Evolutionary conservation across 805 yeast species (phyloP), one percentile per base, ranked within the genome.

Genomic region (Yamadazyma takamatsuzukensis): DNA sequence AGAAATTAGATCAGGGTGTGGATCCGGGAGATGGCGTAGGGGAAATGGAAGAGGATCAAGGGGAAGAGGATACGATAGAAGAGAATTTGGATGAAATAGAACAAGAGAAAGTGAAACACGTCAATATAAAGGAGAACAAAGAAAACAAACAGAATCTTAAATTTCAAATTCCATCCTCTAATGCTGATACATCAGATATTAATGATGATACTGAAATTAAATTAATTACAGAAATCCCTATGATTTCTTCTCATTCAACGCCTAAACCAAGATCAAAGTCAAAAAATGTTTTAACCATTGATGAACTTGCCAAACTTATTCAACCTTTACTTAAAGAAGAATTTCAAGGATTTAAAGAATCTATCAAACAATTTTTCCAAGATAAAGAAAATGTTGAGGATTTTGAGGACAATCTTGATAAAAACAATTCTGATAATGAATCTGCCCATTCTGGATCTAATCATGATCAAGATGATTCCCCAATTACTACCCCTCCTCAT

Each of bases 401-500:
- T 27, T 9, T 13, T 5, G 27, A 27, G 23, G 25, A 7, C 22
- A 25, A 26, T 15, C 25, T 29, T n/a, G 30, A 34, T 13, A 34
- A 33, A 11, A 17, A 15, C 12, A 32, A 37, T 18, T 23, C 18
- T 10, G 26, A 14, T 15, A 30, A 29, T 14, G 27, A 31, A 18
- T 17, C 15, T 15, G 24, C 17, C 18, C 25, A 16, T 19, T 23
- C 29, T 21, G 9, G 15, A 15, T 18, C 18, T 21, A 25, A 16
- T 24, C 18, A 13, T 15, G 4, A 11, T 11, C 22, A 18, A 18
- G 18, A 33, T 3, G 29, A 36, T 4, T 39, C 61, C 8, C 63
- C 64, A 12, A 43, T 44, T 7, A 59, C 66, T 3, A 53, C 65
- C 3, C 65, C 65, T 3, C 66, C 68, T 1, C 49, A 40, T 9